Percentiles rank a stretch among this genome's conserved stretches.
Conservation (phyloP, 2,329 filamentous ascomycete genomes). For the Calonectria montana region DNA sequence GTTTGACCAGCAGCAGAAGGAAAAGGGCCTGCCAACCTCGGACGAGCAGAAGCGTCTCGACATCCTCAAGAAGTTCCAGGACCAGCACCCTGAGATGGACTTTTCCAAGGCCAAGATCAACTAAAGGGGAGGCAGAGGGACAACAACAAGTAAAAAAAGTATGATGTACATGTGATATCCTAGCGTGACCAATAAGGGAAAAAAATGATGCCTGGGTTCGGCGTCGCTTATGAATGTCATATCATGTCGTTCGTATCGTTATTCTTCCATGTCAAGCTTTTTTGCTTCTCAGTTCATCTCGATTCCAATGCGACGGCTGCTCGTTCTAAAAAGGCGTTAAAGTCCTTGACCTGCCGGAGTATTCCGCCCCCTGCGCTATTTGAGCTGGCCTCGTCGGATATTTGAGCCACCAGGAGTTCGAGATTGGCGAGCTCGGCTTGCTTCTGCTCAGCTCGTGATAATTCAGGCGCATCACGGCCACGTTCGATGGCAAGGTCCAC, state of each 20-base stretch:
- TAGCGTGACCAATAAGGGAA: constrained; percentile 5
- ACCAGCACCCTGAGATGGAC: constrained; percentile 79
- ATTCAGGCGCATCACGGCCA: constrained; percentile 60
- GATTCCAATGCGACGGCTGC: constrained; percentile 67
- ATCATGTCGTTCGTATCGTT: constrained; percentile 10
- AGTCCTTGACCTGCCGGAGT: constrained; percentile 68
- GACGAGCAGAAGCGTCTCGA: constrained; percentile 97
- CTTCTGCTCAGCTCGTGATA: constrained; percentile 59
- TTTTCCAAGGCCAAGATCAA: constrained; percentile 77
- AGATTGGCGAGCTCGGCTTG: constrained; percentile 65
- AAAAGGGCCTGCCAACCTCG: constrained; percentile 86
- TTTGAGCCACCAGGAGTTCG: constrained; percentile 66
- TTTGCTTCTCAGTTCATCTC: constrained; percentile 42
- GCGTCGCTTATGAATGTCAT: constrained; percentile 2
- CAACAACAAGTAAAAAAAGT: not conserved
- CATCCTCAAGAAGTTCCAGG: constrained; percentile 92
- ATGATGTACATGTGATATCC: constrained; percentile 25
- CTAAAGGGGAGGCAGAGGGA: constrained; percentile 45
- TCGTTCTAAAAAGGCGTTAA: constrained; percentile 73
- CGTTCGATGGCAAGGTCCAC: constrained; percentile 68
- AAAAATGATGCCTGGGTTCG: not conserved
- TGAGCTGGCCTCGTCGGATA: constrained; percentile 65
- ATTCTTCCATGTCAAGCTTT: constrained; percentile 19
- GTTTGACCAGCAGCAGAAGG: constrained; percentile 98
- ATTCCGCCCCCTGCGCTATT: constrained; percentile 62